Percentiles rank a stretch among this genome's conserved stretches.
These are phyloP conservation scores for Scutellaria barbata DNA, from an alignment of 257 asterid species.

Conservation along the genomic window DNA sequence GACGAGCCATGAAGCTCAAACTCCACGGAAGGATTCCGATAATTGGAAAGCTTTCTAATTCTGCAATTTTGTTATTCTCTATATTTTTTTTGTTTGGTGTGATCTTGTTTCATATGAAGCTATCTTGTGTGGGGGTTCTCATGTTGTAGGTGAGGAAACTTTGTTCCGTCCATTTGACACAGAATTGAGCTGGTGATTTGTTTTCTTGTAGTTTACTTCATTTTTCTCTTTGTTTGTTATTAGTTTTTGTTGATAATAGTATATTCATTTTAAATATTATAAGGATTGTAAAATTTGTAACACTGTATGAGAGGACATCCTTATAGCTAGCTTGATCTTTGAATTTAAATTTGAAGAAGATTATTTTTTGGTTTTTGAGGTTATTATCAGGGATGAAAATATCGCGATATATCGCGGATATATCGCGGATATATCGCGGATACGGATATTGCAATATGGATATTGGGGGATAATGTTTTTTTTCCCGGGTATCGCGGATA, in stretches of 20 bases:
- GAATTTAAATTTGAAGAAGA: constrained; percentile 22
- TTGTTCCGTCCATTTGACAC: constrained; percentile 31
- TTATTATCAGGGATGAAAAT: too few species aligned
- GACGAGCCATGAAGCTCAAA: constrained; percentile 58
- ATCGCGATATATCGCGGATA: too few species aligned
- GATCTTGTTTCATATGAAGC: constrained; percentile 32
- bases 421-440: too few species aligned
- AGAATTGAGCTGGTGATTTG: constrained; percentile 24
- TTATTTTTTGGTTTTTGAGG: neutral
- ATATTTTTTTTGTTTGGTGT: constrained; percentile 24
- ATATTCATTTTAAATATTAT: constrained; percentile 36
- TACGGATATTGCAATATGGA: too few species aligned
- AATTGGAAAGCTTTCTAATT: constrained; percentile 85
- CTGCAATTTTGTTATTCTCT: constrained; percentile 3
- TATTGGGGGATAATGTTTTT: too few species aligned
- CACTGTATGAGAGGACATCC: constrained; percentile 27
- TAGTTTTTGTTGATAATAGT: constrained; percentile 40
- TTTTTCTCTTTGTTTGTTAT: neutral
- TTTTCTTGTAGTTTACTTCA: constrained; percentile 29
- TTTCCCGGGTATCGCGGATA: too few species aligned
- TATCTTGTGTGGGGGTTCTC: constrained; percentile 31
- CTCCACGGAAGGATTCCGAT: constrained; percentile 73
- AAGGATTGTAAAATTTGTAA: constrained; percentile 45
- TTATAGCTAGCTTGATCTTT: constrained; percentile 16
- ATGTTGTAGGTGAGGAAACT: constrained; percentile 26